phyloP scores from a whole-genome alignment of 2,329 filamentous ascomycete genomes.

The Lachnum nothofagi region DNA sequence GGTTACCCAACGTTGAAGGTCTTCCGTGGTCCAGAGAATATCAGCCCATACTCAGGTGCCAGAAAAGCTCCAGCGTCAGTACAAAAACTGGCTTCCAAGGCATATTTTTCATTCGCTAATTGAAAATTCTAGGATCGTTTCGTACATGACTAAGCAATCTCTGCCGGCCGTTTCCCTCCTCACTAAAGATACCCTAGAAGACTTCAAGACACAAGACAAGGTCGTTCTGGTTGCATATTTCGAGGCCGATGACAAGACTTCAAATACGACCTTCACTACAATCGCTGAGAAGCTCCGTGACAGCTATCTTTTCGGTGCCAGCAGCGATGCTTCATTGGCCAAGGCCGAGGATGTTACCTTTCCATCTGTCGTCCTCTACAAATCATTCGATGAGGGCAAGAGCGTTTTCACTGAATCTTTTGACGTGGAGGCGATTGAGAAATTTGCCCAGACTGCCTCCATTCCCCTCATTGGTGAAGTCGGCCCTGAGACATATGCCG shows the following conservation, averaged over 20 bases:
- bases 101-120: constrained; percentile 5
- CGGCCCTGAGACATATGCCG: constrained; percentile 91
- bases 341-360: constrained; percentile 85
- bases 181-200: constrained; percentile 75
- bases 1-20: constrained; percentile 98
- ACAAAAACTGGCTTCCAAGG: neutral
- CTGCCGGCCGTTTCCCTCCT: constrained; percentile 85
- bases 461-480: constrained; percentile 93
- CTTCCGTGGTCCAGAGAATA: constrained; percentile 84
- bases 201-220: constrained; percentile 98
- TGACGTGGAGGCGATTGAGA: constrained; percentile 70
- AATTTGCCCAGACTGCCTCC: constrained; percentile 77
- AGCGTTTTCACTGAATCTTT: constrained; percentile 76
- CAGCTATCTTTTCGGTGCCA: constrained; percentile 85
- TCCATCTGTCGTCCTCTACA: constrained; percentile 89
- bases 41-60: constrained; percentile 79
- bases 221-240: constrained; percentile 91
- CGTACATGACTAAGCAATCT: constrained; percentile 98
- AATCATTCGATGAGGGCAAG: constrained; percentile 97
- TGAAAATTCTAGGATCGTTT: constrained; percentile 49
- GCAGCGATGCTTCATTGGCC: constrained; percentile 76
- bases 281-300: constrained; percentile 75
- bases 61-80: constrained; percentile 75
- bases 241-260: constrained; percentile 70
- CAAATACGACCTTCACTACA: constrained; percentile 73